Conservation (phyloP, 1,139 yeast species). For the Zygosaccharomyces sapae region DNA sequence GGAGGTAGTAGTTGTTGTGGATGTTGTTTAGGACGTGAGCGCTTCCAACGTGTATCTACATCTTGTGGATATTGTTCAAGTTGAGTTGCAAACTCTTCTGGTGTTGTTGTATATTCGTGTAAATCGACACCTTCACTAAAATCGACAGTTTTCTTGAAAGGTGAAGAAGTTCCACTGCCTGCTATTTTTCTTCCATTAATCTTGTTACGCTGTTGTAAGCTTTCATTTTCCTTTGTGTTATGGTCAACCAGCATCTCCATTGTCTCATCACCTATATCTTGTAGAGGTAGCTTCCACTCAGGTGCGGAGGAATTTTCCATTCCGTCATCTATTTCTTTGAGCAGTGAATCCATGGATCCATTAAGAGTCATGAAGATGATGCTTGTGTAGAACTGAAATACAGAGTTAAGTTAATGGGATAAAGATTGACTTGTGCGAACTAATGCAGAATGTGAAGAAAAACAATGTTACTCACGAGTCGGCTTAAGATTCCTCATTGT, state of each 20-base stretch:
- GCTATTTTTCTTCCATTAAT: background rate
- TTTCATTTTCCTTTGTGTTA: conserved; percentile 21
- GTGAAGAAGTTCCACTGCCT: conserved; percentile 9
- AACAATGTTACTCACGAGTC: background rate
- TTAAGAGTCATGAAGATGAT: conserved; percentile 2
- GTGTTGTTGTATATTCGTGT: conserved; percentile 15
- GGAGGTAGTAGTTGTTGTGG: conserved; percentile 2
- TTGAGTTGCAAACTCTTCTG: conserved; percentile 6
- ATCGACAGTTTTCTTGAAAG: conserved; percentile 17
- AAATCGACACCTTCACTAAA: conserved; percentile 19
- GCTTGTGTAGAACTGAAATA: background rate
- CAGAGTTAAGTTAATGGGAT: background rate
- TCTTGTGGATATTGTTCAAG: background rate
- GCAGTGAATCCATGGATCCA: conserved; percentile 24
- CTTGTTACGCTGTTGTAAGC: background rate
- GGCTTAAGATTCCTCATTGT: background rate
- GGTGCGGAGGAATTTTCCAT: conserved; percentile 17
- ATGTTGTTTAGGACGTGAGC: conserved; percentile 7
- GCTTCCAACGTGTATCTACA: conserved; percentile 12
- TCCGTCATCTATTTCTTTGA: conserved; percentile 30
- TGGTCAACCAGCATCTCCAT: conserved; percentile 31
- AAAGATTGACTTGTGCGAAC: background rate
- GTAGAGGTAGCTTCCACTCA: conserved; percentile 23
- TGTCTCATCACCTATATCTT: conserved; percentile 33
- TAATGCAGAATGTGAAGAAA: background rate